A percentile compares a stretch with the other conserved stretches of the same genome.
Evolutionary conservation across 129 eudicot genomes (phyloP).

Genomic region (Helianthus tuberosus): DNA sequence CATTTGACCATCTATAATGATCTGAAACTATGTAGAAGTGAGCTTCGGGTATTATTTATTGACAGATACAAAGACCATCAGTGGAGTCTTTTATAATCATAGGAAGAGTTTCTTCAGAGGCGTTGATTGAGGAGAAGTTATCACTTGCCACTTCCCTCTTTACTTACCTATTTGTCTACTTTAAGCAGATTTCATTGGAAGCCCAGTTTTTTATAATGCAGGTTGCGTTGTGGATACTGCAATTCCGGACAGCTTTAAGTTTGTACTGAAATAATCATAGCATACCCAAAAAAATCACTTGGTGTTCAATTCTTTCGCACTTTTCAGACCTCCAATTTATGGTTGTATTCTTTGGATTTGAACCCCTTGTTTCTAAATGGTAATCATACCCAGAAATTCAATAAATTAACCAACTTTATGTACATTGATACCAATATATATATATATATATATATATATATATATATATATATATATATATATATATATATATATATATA

Average conservation of each 20-base stretch:
- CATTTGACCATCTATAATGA: background rate
- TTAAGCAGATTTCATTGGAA: conserved; percentile 58
- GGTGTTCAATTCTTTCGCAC: background rate
- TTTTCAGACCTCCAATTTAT: background rate
- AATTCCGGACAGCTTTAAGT: conserved; percentile 43
- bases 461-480: too few species aligned
- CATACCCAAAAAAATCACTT: conserved; percentile 4
- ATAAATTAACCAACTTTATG: conserved; percentile 2
- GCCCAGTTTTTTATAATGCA: conserved; percentile 71
- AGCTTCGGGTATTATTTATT: conserved; percentile 4
- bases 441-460: too few species aligned
- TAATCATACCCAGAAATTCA: background rate
- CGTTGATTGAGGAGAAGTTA: conserved; percentile 61
- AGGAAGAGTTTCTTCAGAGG: conserved; percentile 91
- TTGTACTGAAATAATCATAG: conserved; percentile 8
- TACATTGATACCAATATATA: background rate
- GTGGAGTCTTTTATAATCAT: conserved; percentile 78
- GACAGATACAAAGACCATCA: conserved; percentile 73
- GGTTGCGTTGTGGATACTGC: conserved; percentile 68
- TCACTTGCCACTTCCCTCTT: conserved; percentile 53
- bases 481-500: too few species aligned
- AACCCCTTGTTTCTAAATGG: conserved; percentile 3
- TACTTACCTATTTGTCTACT: conserved; percentile 49
- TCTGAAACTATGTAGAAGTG: background rate
- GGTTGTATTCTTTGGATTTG: conserved; percentile 32